A percentile compares a stretch with the other conserved stretches of the same genome.
phyloP scores from a whole-genome alignment of 2,329 filamentous ascomycete genomes.

The Sarocladium brachiariae region DNA sequence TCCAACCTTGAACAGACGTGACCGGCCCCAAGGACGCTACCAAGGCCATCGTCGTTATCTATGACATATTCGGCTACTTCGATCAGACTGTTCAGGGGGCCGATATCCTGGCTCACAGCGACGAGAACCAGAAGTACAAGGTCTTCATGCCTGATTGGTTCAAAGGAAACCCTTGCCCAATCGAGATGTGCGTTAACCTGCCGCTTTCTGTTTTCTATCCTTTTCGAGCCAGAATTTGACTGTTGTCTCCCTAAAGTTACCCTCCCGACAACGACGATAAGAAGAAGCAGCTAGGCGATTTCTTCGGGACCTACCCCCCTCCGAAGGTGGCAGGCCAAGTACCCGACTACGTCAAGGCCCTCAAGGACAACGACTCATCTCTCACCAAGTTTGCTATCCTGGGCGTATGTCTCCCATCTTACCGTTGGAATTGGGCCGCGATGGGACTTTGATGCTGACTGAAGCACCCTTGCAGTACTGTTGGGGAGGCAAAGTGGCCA shows the following conservation, averaged over 20 bases:
- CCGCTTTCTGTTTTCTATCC: not conserved
- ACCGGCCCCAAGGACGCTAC: conserved; percentile 39
- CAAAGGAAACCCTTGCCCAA: conserved; percentile 58
- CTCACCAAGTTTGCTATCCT: conserved; percentile 55
- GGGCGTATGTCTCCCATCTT: conserved; percentile 53
- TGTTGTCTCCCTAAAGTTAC: too few relatives aligned
- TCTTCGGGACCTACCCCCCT: conserved; percentile 48
- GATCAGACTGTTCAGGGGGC: conserved; percentile 64
- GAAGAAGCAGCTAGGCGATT: conserved; percentile 31
- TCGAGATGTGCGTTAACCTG: conserved; percentile 35
- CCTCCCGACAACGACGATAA: conserved; percentile 61
- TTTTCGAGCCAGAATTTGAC: too few relatives aligned
- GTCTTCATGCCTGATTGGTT: conserved; percentile 94
- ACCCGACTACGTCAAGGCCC: conserved; percentile 48
- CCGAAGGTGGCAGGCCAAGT: conserved; percentile 40
- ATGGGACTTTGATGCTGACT: conserved; percentile 11
- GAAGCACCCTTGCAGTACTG: conserved; percentile 42
- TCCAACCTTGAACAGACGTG: conserved; percentile 31
- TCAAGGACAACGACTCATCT: conserved; percentile 43
- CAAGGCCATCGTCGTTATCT: conserved; percentile 56
- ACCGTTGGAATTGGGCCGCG: too few relatives aligned
- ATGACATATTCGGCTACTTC: conserved; percentile 65
- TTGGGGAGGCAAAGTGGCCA: conserved; percentile 64
- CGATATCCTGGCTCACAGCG: conserved; percentile 54
- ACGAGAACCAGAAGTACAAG: conserved; percentile 61